Evolutionary conservation across 2,329 filamentous ascomycete genomes (phyloP).

Genomic region (Rhynchosporium secalis): DNA sequence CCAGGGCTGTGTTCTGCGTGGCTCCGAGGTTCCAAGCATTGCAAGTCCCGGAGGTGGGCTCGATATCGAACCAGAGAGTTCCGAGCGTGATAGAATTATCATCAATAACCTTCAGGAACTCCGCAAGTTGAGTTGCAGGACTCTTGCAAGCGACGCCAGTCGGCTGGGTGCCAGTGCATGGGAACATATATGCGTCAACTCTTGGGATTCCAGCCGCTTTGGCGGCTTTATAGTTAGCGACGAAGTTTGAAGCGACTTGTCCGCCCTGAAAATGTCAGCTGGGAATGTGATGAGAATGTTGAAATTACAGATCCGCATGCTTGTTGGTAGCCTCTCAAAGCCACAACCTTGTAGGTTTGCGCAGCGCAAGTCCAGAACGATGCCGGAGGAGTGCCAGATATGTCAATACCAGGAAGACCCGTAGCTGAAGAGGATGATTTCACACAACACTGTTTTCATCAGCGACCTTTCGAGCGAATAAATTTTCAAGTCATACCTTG

Average conservation of each 20-base stretch:
- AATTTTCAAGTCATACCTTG: not conserved
- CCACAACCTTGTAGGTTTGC: constrained; percentile 3
- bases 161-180: constrained; percentile 9
- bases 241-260: constrained; percentile 7
- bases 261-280: constrained; percentile 3
- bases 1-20: not conserved
- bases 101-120: constrained; percentile 5
- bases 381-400: constrained; percentile 9
- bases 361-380: constrained; percentile 14
- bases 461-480: too few species aligned
- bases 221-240: constrained; percentile 9
- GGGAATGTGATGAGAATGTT: not conserved
- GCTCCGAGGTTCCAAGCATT: constrained; percentile 14
- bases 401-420: not conserved
- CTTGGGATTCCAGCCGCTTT: constrained; percentile 6
- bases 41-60: constrained; percentile 9
- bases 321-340: constrained; percentile 9
- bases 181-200: constrained; percentile 13
- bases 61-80: constrained; percentile 13
- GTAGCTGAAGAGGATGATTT: not conserved
- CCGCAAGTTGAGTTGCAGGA: constrained; percentile 9
- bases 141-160: constrained; percentile 9
- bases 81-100: constrained; percentile 7
- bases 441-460: not conserved
- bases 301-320: constrained; percentile 2